Evolutionary conservation across 305 asterid genomes (phyloP).

Genomic region (Fraxinus platypoda): DNA sequence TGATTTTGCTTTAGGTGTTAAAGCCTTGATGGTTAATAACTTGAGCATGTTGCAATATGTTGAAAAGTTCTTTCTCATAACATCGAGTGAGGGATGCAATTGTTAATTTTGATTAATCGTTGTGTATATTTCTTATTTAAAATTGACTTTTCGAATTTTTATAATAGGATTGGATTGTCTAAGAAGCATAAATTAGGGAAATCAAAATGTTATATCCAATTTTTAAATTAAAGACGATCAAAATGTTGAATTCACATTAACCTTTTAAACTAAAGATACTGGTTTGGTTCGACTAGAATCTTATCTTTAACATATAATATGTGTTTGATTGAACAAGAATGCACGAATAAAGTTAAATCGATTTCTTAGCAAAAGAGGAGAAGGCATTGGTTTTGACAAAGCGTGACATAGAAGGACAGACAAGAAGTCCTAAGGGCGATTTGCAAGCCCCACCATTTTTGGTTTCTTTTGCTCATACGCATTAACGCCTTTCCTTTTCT

Average conservation of each 20-base stretch:
- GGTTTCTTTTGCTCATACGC: conserved; percentile 8
- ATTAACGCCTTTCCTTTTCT: conserved; percentile 6
- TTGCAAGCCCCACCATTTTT: conserved; percentile 18
- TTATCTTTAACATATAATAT: no score
- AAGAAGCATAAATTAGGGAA: neutral
- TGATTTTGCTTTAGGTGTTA: neutral
- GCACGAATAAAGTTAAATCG: neutral
- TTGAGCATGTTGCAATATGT: neutral
- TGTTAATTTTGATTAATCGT: neutral
- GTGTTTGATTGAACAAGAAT: no score
- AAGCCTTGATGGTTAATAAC: neutral
- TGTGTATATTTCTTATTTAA: neutral
- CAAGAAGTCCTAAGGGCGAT: neutral
- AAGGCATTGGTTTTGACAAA: neutral
- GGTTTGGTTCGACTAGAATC: no score
- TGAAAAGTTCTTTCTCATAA: neutral
- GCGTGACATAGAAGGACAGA: neutral
- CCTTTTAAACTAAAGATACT: no score
- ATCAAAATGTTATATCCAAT: no score
- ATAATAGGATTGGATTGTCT: neutral
- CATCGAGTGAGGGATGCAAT: neutral
- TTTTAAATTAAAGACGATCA: no score
- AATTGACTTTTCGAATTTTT: neutral
- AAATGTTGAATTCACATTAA: no score
- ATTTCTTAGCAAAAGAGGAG: neutral